Conservation (phyloP, 345 rosid genomes). For the Jatropha curcas region DNA sequence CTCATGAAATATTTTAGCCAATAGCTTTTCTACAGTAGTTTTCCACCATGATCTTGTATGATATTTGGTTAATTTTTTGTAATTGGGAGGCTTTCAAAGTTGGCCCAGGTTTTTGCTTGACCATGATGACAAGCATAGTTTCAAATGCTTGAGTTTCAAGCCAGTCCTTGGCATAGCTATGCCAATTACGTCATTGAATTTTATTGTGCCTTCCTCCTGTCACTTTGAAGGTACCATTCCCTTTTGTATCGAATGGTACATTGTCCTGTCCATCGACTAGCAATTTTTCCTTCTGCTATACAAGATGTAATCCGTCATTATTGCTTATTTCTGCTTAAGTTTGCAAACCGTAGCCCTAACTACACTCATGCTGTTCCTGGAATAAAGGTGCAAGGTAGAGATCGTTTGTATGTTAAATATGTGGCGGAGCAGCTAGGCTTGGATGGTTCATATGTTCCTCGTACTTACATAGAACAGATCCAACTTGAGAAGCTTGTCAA, state of each 20-base stretch:
- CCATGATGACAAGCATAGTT: not conserved
- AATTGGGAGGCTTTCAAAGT: not conserved
- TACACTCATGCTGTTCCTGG: conserved; percentile 19
- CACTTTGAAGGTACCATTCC: not conserved
- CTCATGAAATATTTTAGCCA: conserved; percentile 4
- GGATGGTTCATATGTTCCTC: conserved; percentile 89
- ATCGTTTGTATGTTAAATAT: conserved; percentile 64
- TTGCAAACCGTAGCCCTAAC: conserved; percentile 13
- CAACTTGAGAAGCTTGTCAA: conserved; percentile 96
- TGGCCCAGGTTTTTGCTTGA: not conserved
- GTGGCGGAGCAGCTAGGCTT: conserved; percentile 79
- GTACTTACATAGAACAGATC: conserved; percentile 95
- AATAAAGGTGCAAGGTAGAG: conserved; percentile 93
- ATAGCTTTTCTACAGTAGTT: not conserved
- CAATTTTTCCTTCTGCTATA: not conserved
- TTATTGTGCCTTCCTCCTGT: not conserved
- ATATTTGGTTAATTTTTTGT: not conserved
- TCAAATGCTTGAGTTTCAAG: not conserved
- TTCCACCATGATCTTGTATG: not conserved
- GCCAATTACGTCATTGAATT: not conserved
- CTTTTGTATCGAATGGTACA: too few species aligned
- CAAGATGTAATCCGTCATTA: not conserved
- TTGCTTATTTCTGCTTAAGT: not conserved
- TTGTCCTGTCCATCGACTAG: too few species aligned
- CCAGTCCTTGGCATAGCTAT: not conserved